phyloP scores from a whole-genome alignment of 176 grass and related monocot species.

The Aegilops bicornis region DNA sequence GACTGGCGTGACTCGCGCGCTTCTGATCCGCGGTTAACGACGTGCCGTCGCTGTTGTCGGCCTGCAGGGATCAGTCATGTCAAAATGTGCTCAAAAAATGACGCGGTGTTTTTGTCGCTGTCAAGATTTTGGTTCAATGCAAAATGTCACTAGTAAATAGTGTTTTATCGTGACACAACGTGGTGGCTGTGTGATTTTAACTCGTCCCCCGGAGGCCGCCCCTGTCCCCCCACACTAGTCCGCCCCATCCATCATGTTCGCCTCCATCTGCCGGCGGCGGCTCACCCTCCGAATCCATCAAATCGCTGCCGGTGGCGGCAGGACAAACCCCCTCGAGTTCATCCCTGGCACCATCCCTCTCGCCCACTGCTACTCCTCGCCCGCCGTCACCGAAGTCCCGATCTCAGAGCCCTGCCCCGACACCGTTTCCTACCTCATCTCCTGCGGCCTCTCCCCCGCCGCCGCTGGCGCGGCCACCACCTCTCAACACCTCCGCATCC shows the following conservation, averaged over 20 bases:
- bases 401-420: background rate
- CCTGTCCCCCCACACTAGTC: too few species aligned
- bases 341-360: background rate
- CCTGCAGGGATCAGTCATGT: too few species aligned
- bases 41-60: too few species aligned
- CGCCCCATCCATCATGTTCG: constrained; percentile 12
- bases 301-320: background rate
- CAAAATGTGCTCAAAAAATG: too few species aligned
- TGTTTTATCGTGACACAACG: too few species aligned
- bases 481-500: background rate
- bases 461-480: background rate
- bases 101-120: too few species aligned
- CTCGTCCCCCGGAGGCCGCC: too few species aligned
- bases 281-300: background rate
- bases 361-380: background rate
- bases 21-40: too few species aligned
- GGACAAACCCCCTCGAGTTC: background rate
- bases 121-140: too few species aligned
- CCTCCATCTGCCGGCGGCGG: constrained; percentile 11
- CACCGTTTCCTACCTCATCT: constrained; percentile 25
- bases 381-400: background rate
- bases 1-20: too few species aligned
- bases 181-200: too few species aligned
- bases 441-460: constrained; percentile 27
- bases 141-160: too few species aligned